These are phyloP conservation scores for Kwoniella bestiolae DNA, from an alignment of 768 basidiomycete species.

Conservation along the genomic window DNA sequence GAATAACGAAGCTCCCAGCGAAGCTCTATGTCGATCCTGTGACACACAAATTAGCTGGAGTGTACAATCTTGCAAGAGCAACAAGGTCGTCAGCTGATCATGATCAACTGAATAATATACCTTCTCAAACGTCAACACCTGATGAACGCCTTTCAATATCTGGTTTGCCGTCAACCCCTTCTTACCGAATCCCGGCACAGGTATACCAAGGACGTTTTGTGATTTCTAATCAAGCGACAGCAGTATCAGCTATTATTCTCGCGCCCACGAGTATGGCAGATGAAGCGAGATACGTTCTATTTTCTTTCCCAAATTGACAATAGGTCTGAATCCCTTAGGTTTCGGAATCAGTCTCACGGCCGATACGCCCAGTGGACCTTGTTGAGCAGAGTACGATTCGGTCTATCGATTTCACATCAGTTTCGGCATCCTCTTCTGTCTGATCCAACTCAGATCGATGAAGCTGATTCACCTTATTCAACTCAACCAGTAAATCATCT, in stretches of 20 bases:
- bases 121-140: slow-evolving; percentile 85
- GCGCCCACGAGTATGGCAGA: neutral
- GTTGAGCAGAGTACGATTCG: slow-evolving; percentile 33
- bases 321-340: slow-evolving; percentile 90
- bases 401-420: slow-evolving; percentile 15
- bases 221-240: slow-evolving; percentile 8
- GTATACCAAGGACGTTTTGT: slow-evolving; percentile 20
- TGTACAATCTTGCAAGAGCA: neutral
- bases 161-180: slow-evolving; percentile 78
- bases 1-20: slow-evolving; percentile 81
- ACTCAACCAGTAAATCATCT: slow-evolving; percentile 69
- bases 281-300: slow-evolving; percentile 32
- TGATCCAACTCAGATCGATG: neutral
- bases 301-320: slow-evolving; percentile 72
- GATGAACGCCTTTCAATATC: slow-evolving; percentile 79
- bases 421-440: neutral
- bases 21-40: slow-evolving; percentile 67
- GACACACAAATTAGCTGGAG: slow-evolving; percentile 4
- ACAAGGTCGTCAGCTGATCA: neutral
- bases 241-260: neutral
- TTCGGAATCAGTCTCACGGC: slow-evolving; percentile 78
- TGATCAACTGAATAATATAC: slow-evolving; percentile 58
- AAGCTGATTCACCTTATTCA: slow-evolving; percentile 66
- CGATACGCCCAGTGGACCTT: slow-evolving; percentile 46
- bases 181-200: slow-evolving; percentile 4